These are phyloP conservation scores for Chimonanthus praecox DNA, from an alignment of 164 flowering plant genomes.

Conservation along the genomic window DNA sequence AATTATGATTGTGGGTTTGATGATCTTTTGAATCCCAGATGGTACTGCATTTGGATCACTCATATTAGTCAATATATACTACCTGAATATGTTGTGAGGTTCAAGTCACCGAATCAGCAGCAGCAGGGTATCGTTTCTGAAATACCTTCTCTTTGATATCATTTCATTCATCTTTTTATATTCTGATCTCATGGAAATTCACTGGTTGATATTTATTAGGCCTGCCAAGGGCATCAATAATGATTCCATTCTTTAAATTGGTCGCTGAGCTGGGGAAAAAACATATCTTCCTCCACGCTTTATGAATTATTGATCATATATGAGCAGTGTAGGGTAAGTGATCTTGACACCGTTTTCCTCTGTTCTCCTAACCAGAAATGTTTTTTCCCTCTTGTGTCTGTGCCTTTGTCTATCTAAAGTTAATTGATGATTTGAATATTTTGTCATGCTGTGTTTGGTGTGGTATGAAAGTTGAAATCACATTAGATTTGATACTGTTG, in stretches of 20 bases:
- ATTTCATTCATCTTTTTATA: not conserved
- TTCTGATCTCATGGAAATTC: not conserved
- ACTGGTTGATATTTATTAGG: not conserved
- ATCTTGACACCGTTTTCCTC: no score
- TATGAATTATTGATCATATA: constrained; percentile 12
- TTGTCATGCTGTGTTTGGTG: no score
- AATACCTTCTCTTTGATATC: no score
- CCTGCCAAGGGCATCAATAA: not conserved
- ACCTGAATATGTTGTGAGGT: constrained; percentile 56
- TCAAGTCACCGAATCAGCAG: constrained; percentile 16
- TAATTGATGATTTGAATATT: no score
- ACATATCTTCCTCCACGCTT: constrained; percentile 15
- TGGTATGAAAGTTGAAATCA: no score
- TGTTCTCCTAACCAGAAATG: no score
- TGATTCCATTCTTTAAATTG: constrained; percentile 15
- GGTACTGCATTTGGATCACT: constrained; percentile 45
- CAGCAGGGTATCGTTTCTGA: constrained; percentile 19
- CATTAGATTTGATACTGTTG: no score
- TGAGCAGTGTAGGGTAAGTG: constrained; percentile 3
- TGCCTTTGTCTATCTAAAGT: no score
- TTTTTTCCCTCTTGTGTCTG: no score
- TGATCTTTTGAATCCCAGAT: constrained; percentile 39
- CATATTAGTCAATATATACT: constrained; percentile 47
- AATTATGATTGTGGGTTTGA: constrained; percentile 55
- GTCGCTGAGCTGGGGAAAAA: constrained; percentile 21